phyloP scores from a whole-genome alignment of 2,329 filamentous ascomycete genomes.

The Colletotrichum lentis region DNA sequence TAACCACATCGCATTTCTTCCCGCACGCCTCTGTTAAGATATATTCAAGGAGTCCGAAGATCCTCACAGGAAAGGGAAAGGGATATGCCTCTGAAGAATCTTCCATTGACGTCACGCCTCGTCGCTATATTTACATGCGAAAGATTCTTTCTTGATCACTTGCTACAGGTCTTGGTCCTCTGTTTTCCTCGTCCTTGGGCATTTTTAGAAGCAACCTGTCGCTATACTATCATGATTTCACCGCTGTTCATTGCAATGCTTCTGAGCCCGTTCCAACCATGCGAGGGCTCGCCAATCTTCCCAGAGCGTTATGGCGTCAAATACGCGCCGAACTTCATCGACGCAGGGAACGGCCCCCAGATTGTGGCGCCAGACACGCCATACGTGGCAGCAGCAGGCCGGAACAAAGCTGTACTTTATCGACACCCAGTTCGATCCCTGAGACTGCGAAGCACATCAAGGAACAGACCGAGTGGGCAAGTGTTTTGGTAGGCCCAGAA shows the following conservation, averaged over 20 bases:
- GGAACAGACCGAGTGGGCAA: slow-evolving; percentile 33
- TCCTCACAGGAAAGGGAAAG: not conserved
- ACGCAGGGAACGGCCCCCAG: slow-evolving; percentile 25
- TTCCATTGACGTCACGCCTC: not conserved
- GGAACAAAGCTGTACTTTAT: slow-evolving; percentile 36
- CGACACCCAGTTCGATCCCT: slow-evolving; percentile 30
- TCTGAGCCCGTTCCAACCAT: not conserved
- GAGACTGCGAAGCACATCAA: slow-evolving; percentile 35
- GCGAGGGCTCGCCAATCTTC: not conserved
- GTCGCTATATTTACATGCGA: not conserved
- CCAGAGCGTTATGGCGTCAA: slow-evolving; percentile 22
- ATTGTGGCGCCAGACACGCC: slow-evolving; percentile 38
- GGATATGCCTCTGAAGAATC: not conserved
- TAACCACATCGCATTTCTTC: not conserved
- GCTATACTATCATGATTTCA: not conserved
- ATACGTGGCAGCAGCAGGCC: slow-evolving; percentile 36
- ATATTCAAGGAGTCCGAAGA: not conserved
- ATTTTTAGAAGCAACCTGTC: not conserved
- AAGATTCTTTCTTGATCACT: not conserved
- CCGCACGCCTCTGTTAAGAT: not conserved
- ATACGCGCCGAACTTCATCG: slow-evolving; percentile 29
- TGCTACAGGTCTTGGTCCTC: not conserved
- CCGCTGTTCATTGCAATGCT: not conserved
- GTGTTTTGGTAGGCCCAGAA: not conserved
- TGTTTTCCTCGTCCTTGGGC: not conserved